Conservation (phyloP, 1,139 yeast genomes). For the Candida tetrigidarum region DNA sequence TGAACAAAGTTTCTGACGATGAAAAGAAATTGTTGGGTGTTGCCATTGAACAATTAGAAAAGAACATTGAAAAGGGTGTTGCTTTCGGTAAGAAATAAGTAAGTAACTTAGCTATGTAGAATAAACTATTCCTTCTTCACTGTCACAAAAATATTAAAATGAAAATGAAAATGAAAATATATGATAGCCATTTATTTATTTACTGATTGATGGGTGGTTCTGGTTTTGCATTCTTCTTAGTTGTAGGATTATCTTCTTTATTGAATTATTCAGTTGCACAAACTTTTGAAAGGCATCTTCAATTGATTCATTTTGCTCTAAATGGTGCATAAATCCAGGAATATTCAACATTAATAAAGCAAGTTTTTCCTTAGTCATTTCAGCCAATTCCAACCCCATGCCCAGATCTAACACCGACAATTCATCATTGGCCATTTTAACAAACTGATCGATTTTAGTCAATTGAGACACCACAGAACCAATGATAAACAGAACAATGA, state of each 20-base stretch:
- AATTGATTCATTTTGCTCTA: conserved; percentile 8
- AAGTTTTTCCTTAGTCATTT: conserved; percentile 13
- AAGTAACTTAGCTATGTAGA: neutral
- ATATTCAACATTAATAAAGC: conserved; percentile 16
- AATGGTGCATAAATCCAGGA: conserved; percentile 12
- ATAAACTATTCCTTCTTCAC: neutral
- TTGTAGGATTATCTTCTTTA: conserved; percentile 11
- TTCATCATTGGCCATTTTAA: conserved; percentile 3
- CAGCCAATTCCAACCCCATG: no score
- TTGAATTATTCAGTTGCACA: conserved; percentile 11
- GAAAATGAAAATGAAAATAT: neutral
- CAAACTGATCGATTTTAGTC: conserved; percentile 5
- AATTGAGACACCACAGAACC: conserved; percentile 4
- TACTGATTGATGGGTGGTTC: no score
- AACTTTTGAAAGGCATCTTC: conserved; percentile 10
- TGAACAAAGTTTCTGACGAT: conserved; percentile 58
- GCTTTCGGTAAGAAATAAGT: conserved; percentile 46
- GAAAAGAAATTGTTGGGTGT: conserved; percentile 78
- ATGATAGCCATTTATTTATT: neutral
- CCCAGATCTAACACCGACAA: conserved; percentile 7
- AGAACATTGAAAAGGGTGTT: conserved; percentile 69
- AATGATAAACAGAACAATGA: conserved; percentile 1
- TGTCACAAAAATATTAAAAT: no score
- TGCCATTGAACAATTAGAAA: conserved; percentile 83
- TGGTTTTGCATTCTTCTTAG: no score